Base-by-base conservation (phyloP, 495 filamentous ascomycete genomes). In the Xylona heveae region DNA sequence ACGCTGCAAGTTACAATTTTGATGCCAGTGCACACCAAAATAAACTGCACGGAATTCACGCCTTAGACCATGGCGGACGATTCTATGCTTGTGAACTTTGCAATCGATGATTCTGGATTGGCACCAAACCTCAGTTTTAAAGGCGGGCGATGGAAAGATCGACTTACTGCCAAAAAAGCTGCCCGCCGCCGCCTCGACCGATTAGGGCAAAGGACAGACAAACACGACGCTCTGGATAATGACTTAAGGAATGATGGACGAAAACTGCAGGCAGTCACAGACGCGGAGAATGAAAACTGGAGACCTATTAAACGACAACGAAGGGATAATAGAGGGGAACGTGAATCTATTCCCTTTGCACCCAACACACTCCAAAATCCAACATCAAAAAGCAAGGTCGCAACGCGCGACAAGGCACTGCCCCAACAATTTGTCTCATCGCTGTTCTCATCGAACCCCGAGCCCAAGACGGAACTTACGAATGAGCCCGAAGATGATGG, bases 31-130 rank as follows among this genome's bases (percentile, higher is more conserved):
- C n/a, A n/a, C n/a, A n/a, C n/a, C n/a, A n/a, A n/a, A n/a, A n/a
- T n/a, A n/a, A n/a, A n/a, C n/a, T n/a, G n/a, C n/a, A n/a, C n/a
- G n/a, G n/a, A n/a, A n/a, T n/a, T n/a, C n/a, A 30, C n/a, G 36
- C 33, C 33, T 36, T 38, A 31, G 28, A 24, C 6, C 21, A 94
- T 93, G 84, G 80, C 81, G 14, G 82, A 94, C 57, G 78, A 91
- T 73, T 82, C 80, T 31, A 75, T 97, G 68, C 66, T 94, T 29
- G 61, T 94, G 49, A 95, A 97, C 48, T 94, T 94, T 47, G 65
- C 76, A 34, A 57, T 88, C 19, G 60, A 63, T 9, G 77, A 78
- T 40, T 61, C 57, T 10, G 50, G 58, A 33, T 32, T 55, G 12
- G 26, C 50, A 17, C 53, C 53, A 19, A 75, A 72, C 35, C 62